Base-by-base conservation (phyloP, 768 basidiomycete species). In the Amanita exitialis region DNA sequence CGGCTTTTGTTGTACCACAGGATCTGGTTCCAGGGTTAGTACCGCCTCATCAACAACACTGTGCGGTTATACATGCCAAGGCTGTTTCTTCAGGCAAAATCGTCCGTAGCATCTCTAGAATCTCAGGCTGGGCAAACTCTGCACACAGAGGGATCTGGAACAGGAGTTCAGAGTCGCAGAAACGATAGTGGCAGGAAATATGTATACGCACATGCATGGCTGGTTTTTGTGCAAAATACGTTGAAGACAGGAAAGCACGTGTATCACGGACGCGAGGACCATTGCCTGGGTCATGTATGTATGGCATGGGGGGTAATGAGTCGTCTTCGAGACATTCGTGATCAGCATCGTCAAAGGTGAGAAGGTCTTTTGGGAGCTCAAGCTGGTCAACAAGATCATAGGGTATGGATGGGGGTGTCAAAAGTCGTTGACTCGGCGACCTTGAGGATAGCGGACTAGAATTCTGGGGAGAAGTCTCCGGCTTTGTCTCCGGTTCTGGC, bases 1-100 rank as follows among this genome's bases (percentile, higher is more conserved):
- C 89, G 77, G 60, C 84, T 88, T 66, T 88, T 88, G 70, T 91
- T 91, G 59, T 90, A 90, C 87, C 87, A 90, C 10, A 90, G 57
- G 8, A 86, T 80, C 86, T 87, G 54, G n/a, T 3, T 13, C 15
- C 12, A 42, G 9, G 16, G 7, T 37, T 4, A 34, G 32, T 21
- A 12, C 7, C 23, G 28, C 32, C 6, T 47, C 37, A 51, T 16
- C 1, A 16, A 18, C 42, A 50, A 18, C 42, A 50, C 30, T 38
- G n/a, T 15, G 16, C 9, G 41, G 35, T 34, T 50, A 6, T 10
- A 67, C 81, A 43, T 57, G 89, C 88, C 55, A 83, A 59, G 0
- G 89, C 86, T 3, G 71, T 75, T 54, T 90, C 88, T 54, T 82
- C 78, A 0, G 89, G 83, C 1, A 90, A 65, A 7, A 85, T 74